Percentiles rank a stretch among this genome's conserved stretches.
phyloP scores from a whole-genome alignment of 768 basidiomycete genomes.

The Trametes elegans region DNA sequence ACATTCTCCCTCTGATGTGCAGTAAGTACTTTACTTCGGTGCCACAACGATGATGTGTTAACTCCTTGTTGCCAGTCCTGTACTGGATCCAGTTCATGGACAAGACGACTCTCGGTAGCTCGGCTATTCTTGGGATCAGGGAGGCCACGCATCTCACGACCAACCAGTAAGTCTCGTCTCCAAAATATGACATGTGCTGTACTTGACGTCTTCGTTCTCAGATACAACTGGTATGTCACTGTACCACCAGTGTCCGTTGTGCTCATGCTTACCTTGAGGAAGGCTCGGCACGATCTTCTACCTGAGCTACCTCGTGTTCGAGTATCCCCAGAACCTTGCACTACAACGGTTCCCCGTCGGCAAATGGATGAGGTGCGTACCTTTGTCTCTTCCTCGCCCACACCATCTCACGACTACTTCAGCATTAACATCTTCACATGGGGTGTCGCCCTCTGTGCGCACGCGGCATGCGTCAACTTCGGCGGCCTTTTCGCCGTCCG shows the following conservation, averaged over 20 bases:
- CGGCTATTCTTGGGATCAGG: constrained; percentile 72
- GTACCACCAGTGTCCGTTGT: not conserved
- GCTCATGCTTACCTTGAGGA: not conserved
- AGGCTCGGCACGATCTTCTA: constrained; percentile 81
- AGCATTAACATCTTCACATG: constrained; percentile 69
- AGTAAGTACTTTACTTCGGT: constrained; percentile 40
- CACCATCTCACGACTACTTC: not conserved
- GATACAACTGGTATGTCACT: constrained; percentile 63
- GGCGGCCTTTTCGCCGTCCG: constrained; percentile 61
- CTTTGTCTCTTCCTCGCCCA: not conserved
- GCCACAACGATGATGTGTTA: too few species aligned
- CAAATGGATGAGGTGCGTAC: constrained; percentile 72
- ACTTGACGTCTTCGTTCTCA: constrained; percentile 20
- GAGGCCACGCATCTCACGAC: constrained; percentile 60
- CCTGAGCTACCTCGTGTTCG: constrained; percentile 65
- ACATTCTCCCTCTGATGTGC: constrained; percentile 72
- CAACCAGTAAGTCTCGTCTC: constrained; percentile 45
- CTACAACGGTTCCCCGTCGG: constrained; percentile 74
- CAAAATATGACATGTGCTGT: not conserved
- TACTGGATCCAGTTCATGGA: constrained; percentile 78
- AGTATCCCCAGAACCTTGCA: constrained; percentile 72
- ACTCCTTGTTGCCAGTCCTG: constrained; percentile 7
- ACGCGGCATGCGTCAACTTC: constrained; percentile 73
- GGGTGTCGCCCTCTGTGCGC: constrained; percentile 56
- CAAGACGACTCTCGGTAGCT: constrained; percentile 65